phyloP scores from a whole-genome alignment of 495 filamentous ascomycete species.

The Melanomma pulvis-pyrius region DNA sequence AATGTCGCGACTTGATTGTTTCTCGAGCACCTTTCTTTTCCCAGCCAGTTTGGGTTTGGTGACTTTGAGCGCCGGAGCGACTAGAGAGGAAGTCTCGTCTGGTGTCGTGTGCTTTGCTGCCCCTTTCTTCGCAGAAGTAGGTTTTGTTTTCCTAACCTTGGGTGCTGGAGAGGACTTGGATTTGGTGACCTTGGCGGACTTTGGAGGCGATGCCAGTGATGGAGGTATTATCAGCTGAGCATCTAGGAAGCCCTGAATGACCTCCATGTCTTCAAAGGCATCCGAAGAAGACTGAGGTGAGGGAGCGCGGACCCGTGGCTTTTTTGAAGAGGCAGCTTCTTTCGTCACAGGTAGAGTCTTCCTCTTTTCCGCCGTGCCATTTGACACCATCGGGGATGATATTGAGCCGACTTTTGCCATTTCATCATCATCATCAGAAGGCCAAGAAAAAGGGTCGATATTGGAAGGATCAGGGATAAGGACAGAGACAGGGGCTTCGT shows the following conservation, averaged over 20 bases:
- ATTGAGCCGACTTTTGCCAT: background rate
- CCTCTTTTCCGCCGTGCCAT: conserved; percentile 3
- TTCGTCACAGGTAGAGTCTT: background rate
- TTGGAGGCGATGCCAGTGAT: background rate
- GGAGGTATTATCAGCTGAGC: conserved; percentile 10
- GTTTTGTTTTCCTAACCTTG: conserved; percentile 8
- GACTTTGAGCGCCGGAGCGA: background rate
- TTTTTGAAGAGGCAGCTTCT: background rate
- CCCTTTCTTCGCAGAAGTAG: background rate
- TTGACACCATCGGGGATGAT: background rate
- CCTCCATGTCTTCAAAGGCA: conserved; percentile 29
- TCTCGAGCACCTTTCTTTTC: background rate
- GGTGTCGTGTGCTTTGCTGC: background rate
- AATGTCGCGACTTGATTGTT: background rate
- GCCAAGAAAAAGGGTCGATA: background rate
- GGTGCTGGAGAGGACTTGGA: conserved; percentile 1
- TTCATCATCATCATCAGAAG: conserved; percentile 16
- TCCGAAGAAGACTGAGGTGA: conserved; percentile 15
- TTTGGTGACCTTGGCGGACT: background rate
- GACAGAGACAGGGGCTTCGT: background rate
- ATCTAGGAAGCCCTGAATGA: conserved; percentile 33
- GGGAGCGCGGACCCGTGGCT: background rate
- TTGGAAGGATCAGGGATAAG: background rate
- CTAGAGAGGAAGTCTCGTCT: background rate
- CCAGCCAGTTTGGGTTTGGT: background rate